phyloP scores from a whole-genome alignment of 2,329 filamentous ascomycete genomes.

The Nannizzia gypsea region DNA sequence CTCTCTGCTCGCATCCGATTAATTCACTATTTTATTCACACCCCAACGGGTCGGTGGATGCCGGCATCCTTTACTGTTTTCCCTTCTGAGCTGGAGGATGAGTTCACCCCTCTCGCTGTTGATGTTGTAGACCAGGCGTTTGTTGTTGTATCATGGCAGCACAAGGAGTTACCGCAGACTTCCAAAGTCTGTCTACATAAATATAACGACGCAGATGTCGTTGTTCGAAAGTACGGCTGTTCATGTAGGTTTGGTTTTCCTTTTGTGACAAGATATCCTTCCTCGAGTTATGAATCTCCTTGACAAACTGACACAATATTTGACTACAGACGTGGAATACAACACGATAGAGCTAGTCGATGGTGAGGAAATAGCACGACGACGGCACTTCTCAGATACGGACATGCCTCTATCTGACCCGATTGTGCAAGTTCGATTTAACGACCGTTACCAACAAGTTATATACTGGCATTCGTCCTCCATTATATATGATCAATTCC shows the following conservation, averaged over 20 bases:
- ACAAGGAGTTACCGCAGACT: background rate
- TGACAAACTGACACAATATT: background rate
- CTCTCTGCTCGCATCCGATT: slow-evolving; percentile 20
- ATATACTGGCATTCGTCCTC: slow-evolving; percentile 26
- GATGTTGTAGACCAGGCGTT: slow-evolving; percentile 4
- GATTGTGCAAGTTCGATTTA: slow-evolving; percentile 19
- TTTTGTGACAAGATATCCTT: background rate
- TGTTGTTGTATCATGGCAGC: slow-evolving; percentile 13
- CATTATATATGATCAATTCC: slow-evolving; percentile 27
- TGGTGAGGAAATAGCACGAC: background rate
- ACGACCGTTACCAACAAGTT: slow-evolving; percentile 26
- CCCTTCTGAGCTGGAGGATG: background rate
- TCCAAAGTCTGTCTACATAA: background rate
- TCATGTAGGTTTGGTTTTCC: background rate
- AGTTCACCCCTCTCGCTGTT: slow-evolving; percentile 9
- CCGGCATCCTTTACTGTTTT: slow-evolving; percentile 10
- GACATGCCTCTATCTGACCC: background rate
- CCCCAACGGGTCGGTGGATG: background rate
- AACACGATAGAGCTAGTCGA: background rate
- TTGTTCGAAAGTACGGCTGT: background rate
- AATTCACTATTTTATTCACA: slow-evolving; percentile 17
- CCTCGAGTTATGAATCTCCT: background rate
- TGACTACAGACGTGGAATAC: background rate
- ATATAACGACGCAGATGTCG: background rate
- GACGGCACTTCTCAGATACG: background rate